phyloP scores from a whole-genome alignment of 768 basidiomycete species.

The Tulasnella sp. region DNA sequence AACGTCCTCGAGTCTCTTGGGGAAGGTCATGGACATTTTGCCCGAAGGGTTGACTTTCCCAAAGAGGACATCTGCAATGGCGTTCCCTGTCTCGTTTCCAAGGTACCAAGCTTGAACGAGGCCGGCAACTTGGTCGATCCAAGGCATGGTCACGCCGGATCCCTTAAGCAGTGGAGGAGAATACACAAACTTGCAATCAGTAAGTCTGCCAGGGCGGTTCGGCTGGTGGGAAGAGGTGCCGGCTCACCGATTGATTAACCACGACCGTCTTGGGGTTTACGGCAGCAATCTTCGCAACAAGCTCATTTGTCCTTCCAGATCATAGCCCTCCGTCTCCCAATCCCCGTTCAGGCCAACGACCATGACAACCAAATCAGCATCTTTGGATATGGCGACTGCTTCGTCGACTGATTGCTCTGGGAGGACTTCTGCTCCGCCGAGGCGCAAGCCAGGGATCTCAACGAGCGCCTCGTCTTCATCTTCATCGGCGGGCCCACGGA shows the following conservation, averaged over 20 bases:
- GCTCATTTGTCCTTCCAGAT: constrained; percentile 59
- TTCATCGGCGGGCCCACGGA: constrained; percentile 43
- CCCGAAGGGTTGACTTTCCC: constrained; percentile 61
- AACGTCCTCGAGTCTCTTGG: constrained; percentile 56
- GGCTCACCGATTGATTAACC: constrained; percentile 51
- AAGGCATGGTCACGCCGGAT: constrained; percentile 71
- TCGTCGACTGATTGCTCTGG: constrained; percentile 34
- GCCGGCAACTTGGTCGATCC: constrained; percentile 54
- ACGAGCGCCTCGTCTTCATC: not conserved
- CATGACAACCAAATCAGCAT: constrained; percentile 34
- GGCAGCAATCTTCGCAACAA: constrained; percentile 50
- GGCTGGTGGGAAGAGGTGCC: not conserved
- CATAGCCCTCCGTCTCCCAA: constrained; percentile 75
- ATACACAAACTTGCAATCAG: not conserved
- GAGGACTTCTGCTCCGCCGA: constrained; percentile 34
- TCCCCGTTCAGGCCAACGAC: constrained; percentile 39
- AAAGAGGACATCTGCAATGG: constrained; percentile 61
- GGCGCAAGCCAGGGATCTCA: constrained; percentile 30
- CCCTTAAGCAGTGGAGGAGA: constrained; percentile 44
- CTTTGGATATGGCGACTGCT: constrained; percentile 34
- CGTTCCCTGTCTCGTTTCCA: constrained; percentile 63
- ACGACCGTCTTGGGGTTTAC: constrained; percentile 55
- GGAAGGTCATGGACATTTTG: constrained; percentile 59
- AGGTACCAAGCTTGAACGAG: constrained; percentile 64
- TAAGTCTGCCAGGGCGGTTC: not conserved